These are phyloP conservation scores for Leishmania arabica DNA, from an alignment of 208 protist species.

Conservation along the genomic window DNA sequence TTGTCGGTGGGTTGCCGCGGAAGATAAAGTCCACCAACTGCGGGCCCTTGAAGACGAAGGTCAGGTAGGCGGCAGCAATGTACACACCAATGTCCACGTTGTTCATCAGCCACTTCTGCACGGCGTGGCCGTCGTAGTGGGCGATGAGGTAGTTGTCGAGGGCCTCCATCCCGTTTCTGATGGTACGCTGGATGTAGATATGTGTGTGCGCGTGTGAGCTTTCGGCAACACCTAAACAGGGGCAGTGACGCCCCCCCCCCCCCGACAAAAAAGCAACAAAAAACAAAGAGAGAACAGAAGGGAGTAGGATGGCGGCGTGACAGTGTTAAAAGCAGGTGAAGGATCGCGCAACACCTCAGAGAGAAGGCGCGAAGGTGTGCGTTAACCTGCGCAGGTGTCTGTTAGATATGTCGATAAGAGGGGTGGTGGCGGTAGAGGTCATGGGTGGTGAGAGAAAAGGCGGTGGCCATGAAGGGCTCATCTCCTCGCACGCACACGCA, in stretches of 20 bases:
- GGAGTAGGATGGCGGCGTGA: too few relatives aligned
- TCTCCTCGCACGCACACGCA: neutral
- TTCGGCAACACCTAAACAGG: neutral
- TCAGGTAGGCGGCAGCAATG: slow-evolving; percentile 47
- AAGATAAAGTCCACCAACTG: slow-evolving; percentile 31
- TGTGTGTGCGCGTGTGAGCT: neutral
- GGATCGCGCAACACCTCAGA: neutral
- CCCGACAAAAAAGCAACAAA: neutral
- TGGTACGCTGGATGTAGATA: neutral
- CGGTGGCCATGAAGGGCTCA: neutral
- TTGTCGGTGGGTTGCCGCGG: slow-evolving; percentile 40
- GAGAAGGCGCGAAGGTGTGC: neutral
- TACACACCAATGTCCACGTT: slow-evolving; percentile 43
- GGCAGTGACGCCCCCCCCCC: neutral
- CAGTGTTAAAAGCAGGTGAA: too few relatives aligned
- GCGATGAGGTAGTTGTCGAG: slow-evolving; percentile 31
- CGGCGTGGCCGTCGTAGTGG: slow-evolving; percentile 32
- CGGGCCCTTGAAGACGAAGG: slow-evolving; percentile 43
- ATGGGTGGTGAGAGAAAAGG: neutral
- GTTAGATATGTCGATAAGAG: neutral
- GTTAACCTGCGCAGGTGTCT: neutral
- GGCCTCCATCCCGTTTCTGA: slow-evolving; percentile 18
- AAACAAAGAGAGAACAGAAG: neutral
- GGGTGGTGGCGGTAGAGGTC: neutral
- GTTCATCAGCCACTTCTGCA: slow-evolving; percentile 32